Conservation (phyloP, 352 stramenopile species). For the Phytophthora multivora region DNA sequence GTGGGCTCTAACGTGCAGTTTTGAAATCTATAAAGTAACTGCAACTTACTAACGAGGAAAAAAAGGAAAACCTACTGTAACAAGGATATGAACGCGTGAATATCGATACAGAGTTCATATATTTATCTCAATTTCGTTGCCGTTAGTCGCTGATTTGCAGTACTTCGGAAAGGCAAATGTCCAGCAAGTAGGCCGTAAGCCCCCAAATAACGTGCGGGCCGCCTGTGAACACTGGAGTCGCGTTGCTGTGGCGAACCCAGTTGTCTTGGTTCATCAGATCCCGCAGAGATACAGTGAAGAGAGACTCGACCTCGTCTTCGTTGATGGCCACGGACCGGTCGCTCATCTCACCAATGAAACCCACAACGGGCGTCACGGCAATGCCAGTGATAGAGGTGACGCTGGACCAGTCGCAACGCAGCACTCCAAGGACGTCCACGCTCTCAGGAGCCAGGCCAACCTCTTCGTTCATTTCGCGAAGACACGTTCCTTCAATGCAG, state of each 20-base stretch:
- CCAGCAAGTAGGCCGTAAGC: conserved; percentile 95
- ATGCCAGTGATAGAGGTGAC: conserved; percentile 95
- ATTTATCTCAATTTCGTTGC: conserved; percentile 11
- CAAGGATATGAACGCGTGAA: neutral
- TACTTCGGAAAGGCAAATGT: conserved; percentile 85
- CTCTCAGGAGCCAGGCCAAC: conserved; percentile 86
- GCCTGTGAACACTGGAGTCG: conserved; percentile 94
- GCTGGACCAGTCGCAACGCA: conserved; percentile 96
- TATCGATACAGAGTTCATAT: conserved; percentile 33
- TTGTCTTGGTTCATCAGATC: conserved; percentile 87
- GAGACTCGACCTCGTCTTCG: conserved; percentile 94
- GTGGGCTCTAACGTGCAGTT: conserved; percentile 11
- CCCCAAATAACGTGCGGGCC: conserved; percentile 97
- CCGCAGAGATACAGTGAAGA: conserved; percentile 94
- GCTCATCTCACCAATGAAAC: conserved; percentile 94
- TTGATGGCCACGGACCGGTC: conserved; percentile 93
- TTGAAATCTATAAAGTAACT: conserved; percentile 36
- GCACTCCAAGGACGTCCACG: conserved; percentile 93
- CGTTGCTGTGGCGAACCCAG: conserved; percentile 80
- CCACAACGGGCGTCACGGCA: conserved; percentile 97
- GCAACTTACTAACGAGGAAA: conserved; percentile 7
- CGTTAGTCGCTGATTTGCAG: conserved; percentile 43
- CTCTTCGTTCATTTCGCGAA: conserved; percentile 98
- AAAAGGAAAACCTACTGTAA: conserved; percentile 1
- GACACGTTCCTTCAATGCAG: conserved; percentile 96